Base-by-base conservation (phyloP, 441 rosid genomes). In the Pelargonium australe region DNA sequence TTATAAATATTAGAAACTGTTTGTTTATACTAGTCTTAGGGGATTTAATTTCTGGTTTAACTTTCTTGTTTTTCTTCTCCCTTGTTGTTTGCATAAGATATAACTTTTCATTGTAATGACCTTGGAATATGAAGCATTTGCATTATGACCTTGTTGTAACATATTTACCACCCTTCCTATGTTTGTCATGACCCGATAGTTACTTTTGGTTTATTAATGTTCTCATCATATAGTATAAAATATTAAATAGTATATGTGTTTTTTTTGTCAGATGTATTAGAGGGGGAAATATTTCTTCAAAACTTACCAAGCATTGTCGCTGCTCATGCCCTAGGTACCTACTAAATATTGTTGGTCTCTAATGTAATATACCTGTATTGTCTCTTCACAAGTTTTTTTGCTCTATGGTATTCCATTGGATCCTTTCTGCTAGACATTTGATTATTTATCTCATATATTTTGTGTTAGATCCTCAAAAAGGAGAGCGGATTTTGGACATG, bases 221-320 rank as follows among this genome's bases (percentile, higher is more conserved):
- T 37, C 41, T 37, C 41, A 37, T 37, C 41, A 37, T 37, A 37
- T 37, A 37, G 41, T 37, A 37, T 37, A 37, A 5, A 20, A 51
- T 64, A 13, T 63, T 55, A 63, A 44, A 28, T 11, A 43, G 61
- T 17, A 68, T 71, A 67, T 71, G 4, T 71, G 3, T 34, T 47
- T 60, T 17, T 51, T 40, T 69, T 66, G 7, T 17, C 82, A 94
- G 97, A 91, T 82, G 92, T 91, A 76, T 96, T 94, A 13, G 90
- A 88, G 77, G 97, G 97, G 69, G 92, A 94, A 74, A 85, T 94
- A 79, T 94, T 94, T 87, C 96, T 94, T 74, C 99, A 91, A 69
- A 94, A 91, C 85, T 76, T 91, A 81, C 97, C 99, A 66, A 94
- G 99, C 72, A 87, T 94, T 60, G 76, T 89, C 73, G 76, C 87